A percentile compares a stretch with the other conserved stretches of the same genome.
These are phyloP conservation scores for Auricularia cornea DNA, from an alignment of 768 basidiomycete genomes.

Conservation along the genomic window DNA sequence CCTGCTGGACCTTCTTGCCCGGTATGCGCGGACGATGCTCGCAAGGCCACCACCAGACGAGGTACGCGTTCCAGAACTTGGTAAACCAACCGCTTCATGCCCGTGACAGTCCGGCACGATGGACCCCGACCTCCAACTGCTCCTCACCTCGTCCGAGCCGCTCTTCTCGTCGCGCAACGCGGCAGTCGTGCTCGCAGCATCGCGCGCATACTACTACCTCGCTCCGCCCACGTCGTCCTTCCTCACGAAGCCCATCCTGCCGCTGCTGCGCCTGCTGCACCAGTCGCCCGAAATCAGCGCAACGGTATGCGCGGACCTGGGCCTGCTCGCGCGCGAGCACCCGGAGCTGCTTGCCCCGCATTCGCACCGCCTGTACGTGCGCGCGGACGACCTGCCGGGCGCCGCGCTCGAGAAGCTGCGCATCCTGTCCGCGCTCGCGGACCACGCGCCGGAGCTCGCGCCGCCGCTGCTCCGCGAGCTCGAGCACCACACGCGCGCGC, in stretches of 20 bases:
- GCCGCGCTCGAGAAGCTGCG: conserved; percentile 71
- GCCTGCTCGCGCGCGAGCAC: conserved; percentile 47
- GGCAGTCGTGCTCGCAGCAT: conserved; percentile 73
- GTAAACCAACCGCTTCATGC: too few relatives aligned
- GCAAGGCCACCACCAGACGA: conserved; percentile 42
- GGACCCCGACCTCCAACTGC: conserved; percentile 70
- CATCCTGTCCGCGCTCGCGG: conserved; percentile 56
- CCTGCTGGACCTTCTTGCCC: conserved; percentile 63
- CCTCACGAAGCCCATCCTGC: conserved; percentile 50
- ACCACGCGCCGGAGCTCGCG: conserved; percentile 48
- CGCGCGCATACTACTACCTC: conserved; percentile 66
- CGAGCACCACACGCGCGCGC: conserved; percentile 81
- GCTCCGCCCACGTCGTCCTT: conserved; percentile 41
- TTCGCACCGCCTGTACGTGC: conserved; percentile 60
- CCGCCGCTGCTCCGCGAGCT: conserved; percentile 72
- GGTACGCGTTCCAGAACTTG: too few relatives aligned
- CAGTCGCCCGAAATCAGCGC: conserved; percentile 64
- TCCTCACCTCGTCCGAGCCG: conserved; percentile 63
- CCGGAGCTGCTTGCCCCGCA: conserved; percentile 55
- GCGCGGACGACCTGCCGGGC: conserved; percentile 53
- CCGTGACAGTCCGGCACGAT: conserved; percentile 47
- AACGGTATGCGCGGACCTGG: conserved; percentile 63
- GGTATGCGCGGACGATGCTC: conserved; percentile 83
- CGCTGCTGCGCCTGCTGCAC: conserved; percentile 66
- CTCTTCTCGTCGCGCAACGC: conserved; percentile 82